Evolutionary conservation across 192 early-diverging fungal genomes (phyloP).

Genomic region (Neocallimastix lanati): DNA sequence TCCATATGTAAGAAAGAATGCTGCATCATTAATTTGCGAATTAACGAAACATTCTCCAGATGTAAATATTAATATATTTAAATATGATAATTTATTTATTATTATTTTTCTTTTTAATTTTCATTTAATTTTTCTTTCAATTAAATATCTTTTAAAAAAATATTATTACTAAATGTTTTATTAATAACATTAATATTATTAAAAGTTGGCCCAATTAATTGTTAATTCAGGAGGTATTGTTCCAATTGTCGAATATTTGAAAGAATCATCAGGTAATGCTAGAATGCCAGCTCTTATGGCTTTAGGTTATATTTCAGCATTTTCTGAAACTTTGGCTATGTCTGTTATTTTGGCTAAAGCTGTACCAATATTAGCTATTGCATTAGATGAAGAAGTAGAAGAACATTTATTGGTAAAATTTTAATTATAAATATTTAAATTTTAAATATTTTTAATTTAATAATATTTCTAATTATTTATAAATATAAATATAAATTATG

Average conservation of each 20-base stretch:
- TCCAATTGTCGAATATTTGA: constrained; percentile 32
- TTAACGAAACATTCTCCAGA: constrained; percentile 40
- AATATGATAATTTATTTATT: too few species aligned
- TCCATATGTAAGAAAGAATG: constrained; percentile 25
- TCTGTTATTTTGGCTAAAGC: constrained; percentile 36
- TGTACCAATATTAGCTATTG: constrained; percentile 21
- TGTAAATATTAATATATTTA: constrained; percentile 5
- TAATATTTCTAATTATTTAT: too few species aligned
- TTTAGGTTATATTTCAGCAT: constrained; percentile 36
- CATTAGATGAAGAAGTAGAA: constrained; percentile 23
- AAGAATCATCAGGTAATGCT: constrained; percentile 22
- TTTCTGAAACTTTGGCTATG: constrained; percentile 33
- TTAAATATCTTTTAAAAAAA: too few species aligned
- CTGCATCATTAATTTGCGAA: constrained; percentile 33
- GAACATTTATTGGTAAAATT: constrained; percentile 27
- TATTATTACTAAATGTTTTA: too few species aligned
- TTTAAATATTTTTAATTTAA: too few species aligned
- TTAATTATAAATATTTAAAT: constrained; percentile 1
- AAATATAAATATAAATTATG: too few species aligned
- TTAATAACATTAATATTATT: too few species aligned
- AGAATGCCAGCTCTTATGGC: constrained; percentile 38
- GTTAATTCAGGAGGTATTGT: constrained; percentile 39
- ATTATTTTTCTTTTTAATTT: background rate
- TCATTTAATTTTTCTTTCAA: background rate
- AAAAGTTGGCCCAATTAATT: constrained; percentile 31